Percentiles rank a stretch among this genome's conserved stretches.
Conservation (phyloP, 148 eudicot species). For the Dianthus caryophyllus region DNA sequence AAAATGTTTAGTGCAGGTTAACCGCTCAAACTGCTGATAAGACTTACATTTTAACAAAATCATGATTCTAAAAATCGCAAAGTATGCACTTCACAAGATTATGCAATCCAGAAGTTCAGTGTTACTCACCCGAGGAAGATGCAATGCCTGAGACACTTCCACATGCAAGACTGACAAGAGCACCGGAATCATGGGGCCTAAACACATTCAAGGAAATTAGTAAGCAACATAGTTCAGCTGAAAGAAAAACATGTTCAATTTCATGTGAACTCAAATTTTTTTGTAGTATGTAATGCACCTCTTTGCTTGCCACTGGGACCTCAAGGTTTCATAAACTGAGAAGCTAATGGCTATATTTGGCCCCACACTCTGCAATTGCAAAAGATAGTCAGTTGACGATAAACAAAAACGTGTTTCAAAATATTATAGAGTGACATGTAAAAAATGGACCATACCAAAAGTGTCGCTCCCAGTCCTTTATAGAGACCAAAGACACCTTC, state of each 20-base stretch:
- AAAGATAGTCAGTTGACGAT: not conserved
- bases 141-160: slow-evolving; percentile 97
- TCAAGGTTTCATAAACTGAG: slow-evolving; percentile 81
- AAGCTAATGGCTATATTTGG: slow-evolving; percentile 95
- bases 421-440: not conserved
- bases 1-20: not conserved
- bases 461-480: slow-evolving; percentile 91
- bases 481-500: slow-evolving; percentile 79
- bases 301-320: slow-evolving; percentile 63
- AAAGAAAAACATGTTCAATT: not conserved
- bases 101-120: slow-evolving; percentile 18
- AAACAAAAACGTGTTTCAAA: slow-evolving; percentile 6
- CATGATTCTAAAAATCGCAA: not conserved
- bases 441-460: slow-evolving; percentile 52
- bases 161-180: slow-evolving; percentile 87
- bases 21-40: not conserved
- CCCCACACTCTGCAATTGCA: slow-evolving; percentile 74
- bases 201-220: not conserved
- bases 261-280: not conserved
- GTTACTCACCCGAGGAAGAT: slow-evolving; percentile 79
- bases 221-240: not conserved
- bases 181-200: slow-evolving; percentile 80
- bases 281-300: slow-evolving; percentile 43
- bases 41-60: not conserved
- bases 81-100: not conserved